These are phyloP conservation scores for Potentilla sterilis DNA, from an alignment of 306 rosid species.

Conservation along the genomic window DNA sequence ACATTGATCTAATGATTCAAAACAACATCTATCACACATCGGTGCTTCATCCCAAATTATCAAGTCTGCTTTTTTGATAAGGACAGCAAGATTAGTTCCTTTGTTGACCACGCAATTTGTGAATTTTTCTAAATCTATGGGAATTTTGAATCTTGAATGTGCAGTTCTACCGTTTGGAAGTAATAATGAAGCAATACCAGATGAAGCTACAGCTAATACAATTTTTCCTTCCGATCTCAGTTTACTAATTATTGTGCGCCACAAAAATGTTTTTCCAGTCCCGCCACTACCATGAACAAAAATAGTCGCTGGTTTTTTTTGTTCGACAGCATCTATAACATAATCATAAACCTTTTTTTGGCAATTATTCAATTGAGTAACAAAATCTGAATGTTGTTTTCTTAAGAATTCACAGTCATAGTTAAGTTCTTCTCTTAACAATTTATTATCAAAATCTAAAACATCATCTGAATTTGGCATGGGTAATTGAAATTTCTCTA, in stretches of 20 bases:
- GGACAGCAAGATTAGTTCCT: too few species aligned
- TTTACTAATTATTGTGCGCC: too few species aligned
- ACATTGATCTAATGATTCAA: not conserved
- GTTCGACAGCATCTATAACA: not conserved
- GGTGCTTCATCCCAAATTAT: slow-evolving; percentile 14
- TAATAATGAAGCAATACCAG: too few species aligned
- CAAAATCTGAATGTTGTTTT: not conserved
- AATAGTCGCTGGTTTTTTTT: too few species aligned
- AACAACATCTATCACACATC: not conserved
- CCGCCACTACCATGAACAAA: too few species aligned
- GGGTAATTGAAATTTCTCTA: not conserved
- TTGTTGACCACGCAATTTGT: too few species aligned
- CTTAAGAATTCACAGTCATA: not conserved
- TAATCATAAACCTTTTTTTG: not conserved
- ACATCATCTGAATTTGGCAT: not conserved
- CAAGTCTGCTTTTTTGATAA: not conserved
- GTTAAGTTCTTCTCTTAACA: slow-evolving; percentile 2
- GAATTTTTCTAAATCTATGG: too few species aligned
- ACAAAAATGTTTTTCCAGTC: too few species aligned
- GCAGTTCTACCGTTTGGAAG: too few species aligned
- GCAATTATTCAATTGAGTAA: not conserved
- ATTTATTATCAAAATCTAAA: not conserved
- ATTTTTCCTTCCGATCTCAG: too few species aligned
- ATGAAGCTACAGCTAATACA: too few species aligned
- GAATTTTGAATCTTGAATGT: too few species aligned